These are phyloP conservation scores for Mycena galopus DNA, from an alignment of 768 basidiomycete species.

Conservation along the genomic window DNA sequence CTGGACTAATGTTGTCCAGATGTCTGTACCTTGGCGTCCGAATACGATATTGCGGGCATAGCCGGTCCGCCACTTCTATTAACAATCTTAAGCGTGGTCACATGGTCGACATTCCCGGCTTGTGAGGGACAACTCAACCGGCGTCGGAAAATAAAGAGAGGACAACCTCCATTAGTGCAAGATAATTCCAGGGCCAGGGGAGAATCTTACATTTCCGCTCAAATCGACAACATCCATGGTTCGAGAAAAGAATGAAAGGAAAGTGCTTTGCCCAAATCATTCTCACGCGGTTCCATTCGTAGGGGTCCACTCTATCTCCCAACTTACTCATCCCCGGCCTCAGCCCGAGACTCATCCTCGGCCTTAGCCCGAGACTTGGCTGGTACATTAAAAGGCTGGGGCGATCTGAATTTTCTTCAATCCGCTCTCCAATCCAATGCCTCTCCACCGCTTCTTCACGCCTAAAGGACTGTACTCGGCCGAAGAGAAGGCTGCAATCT, in stretches of 20 bases:
- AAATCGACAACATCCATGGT: too few species aligned
- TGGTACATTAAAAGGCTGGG: neutral
- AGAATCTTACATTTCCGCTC: too few species aligned
- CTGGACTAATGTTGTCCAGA: neutral
- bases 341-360: neutral
- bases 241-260: neutral
- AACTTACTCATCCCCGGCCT: neutral
- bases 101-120: neutral
- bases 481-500: conserved; percentile 39
- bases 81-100: too few species aligned
- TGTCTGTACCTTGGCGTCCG: neutral
- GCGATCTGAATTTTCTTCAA: neutral
- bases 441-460: conserved; percentile 43
- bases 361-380: too few species aligned
- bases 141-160: too few species aligned
- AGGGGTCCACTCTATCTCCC: neutral
- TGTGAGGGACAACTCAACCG: too few species aligned
- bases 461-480: conserved; percentile 39
- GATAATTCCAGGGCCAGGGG: too few species aligned
- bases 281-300: neutral
- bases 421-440: conserved; percentile 31
- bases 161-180: too few species aligned
- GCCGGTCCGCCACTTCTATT: neutral
- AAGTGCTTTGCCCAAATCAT: neutral
- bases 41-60: neutral